phyloP scores from a whole-genome alignment of 2,329 filamentous ascomycete species.

The Mycocentrospora acerina region DNA sequence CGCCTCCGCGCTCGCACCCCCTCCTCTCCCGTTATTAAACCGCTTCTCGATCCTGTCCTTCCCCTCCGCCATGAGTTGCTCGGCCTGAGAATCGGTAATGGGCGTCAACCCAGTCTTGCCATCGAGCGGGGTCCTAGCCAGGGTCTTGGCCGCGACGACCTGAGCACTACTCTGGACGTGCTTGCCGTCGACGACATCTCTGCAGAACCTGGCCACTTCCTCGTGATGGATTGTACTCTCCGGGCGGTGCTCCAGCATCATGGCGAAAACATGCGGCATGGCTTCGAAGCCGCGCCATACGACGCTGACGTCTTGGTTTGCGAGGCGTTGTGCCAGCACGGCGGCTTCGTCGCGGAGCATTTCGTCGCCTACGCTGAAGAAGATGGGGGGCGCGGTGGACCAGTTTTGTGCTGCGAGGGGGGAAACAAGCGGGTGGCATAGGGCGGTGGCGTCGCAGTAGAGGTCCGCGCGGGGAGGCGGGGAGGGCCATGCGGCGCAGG shows the following conservation, averaged over 20 bases:
- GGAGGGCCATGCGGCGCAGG: conserved; percentile 54
- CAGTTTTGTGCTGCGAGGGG: conserved; percentile 62
- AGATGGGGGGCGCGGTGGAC: conserved; percentile 65
- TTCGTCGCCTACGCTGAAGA: conserved; percentile 70
- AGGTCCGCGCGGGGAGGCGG: conserved; percentile 50
- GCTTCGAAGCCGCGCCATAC: conserved; percentile 73
- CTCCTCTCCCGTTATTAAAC: conserved; percentile 19
- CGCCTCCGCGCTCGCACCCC: conserved; percentile 13
- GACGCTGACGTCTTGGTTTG: conserved; percentile 60
- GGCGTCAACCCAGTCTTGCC: conserved; percentile 23
- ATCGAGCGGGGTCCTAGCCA: conserved; percentile 28
- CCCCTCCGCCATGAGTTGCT: conserved; percentile 29
- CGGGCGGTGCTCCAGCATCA: conserved; percentile 43
- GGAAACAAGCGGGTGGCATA: conserved; percentile 67
- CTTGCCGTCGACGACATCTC: conserved; percentile 26
- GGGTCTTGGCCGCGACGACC: conserved; percentile 33
- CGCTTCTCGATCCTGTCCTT: conserved; percentile 23
- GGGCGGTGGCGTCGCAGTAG: conserved; percentile 47
- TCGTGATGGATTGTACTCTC: conserved; percentile 37
- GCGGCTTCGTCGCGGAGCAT: conserved; percentile 68
- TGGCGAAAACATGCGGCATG: conserved; percentile 72
- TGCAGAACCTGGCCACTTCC: conserved; percentile 40
- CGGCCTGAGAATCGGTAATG: conserved; percentile 36
- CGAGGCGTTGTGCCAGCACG: conserved; percentile 60
- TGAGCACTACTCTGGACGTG: conserved; percentile 22